Base-by-base conservation (phyloP, 306 rosid species). In the Cucurbita pepo region DNA sequence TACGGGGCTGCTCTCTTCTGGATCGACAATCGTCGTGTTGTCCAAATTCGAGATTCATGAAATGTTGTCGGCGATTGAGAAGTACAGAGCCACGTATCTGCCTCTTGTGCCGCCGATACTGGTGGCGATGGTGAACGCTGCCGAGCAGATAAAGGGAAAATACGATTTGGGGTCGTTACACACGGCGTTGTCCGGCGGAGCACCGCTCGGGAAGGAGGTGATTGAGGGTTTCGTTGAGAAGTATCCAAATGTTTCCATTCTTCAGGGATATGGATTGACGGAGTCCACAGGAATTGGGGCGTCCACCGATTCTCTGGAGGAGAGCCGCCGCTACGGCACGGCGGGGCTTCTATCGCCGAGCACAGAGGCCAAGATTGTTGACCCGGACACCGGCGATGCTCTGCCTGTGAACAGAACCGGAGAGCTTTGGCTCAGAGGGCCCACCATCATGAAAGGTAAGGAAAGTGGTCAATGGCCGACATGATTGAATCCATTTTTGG, bases 381-480 rank as follows among this genome's bases (percentile, higher is more conserved):
- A 87, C 38, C 89, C 88, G 10, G 89, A 82, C 1, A 58, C 78
- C 10, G 86, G 83, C 7, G 18, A 77, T 57, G 73, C 89, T 6
- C 74, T 87, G 30, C 52, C 86, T 47, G 87, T 80, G 16, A 89
- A 89, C 56, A 77, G 41, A 62, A 83, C 90, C 5, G 98, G 97
- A n/a, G 98, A 94, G 79, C 95, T 94, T 18, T 94, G 96, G 95
- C 88, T 94, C 1, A 84, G 84, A 73, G 98, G 98, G 55, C 92
- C 89, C 84, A 79, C 89, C 71, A 75, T 89, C 10, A 90, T 92
- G 97, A 92, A 84, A 88, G 97, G 97, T 88, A 55, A 3, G 0
- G 41, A 12, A 60, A 6, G 4, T 62, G 51, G 69, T 40, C 25
- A 62, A 1, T 41, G 30, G 70, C 50, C 70, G 70, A 63, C 70